phyloP scores from a whole-genome alignment of 2,329 filamentous ascomycete species.

The Colletotrichum chlorophyti region DNA sequence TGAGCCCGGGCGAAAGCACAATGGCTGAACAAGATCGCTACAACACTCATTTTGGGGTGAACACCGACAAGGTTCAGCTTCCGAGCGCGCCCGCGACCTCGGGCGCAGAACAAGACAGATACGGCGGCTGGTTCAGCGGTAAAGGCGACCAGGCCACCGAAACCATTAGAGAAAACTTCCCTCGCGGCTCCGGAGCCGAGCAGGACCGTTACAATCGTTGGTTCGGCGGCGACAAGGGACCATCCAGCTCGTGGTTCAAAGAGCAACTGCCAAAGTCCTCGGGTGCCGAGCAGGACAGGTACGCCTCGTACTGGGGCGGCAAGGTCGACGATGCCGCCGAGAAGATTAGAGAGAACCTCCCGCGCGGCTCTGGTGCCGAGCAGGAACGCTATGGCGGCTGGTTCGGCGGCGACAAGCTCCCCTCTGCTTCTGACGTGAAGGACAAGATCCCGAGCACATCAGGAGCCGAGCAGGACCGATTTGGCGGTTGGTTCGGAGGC shows the following conservation, averaged over 20 bases:
- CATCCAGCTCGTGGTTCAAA: neutral
- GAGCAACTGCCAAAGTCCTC: constrained; percentile 17
- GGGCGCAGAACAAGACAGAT: constrained; percentile 23
- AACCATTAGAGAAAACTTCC: constrained; percentile 21
- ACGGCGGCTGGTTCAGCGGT: constrained; percentile 20
- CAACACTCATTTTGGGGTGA: constrained; percentile 24
- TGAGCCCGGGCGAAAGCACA: constrained; percentile 12
- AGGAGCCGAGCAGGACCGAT: constrained; percentile 31
- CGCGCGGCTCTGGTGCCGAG: constrained; percentile 26
- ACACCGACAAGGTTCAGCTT: constrained; percentile 14
- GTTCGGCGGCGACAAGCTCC: constrained; percentile 28
- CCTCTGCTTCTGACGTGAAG: constrained; percentile 17
- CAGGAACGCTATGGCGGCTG: constrained; percentile 31
- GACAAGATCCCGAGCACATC: constrained; percentile 18
- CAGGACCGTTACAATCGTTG: constrained; percentile 30
- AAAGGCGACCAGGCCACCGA: constrained; percentile 17
- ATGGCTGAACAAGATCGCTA: constrained; percentile 33
- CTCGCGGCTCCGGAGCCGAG: constrained; percentile 22
- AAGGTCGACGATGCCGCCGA: constrained; percentile 2
- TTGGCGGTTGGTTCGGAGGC: constrained; percentile 25
- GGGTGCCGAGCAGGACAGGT: constrained; percentile 33
- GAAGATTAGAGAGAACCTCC: constrained; percentile 19
- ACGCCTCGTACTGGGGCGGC: constrained; percentile 18
- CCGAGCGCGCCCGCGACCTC: constrained; percentile 22
- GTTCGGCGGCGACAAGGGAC: constrained; percentile 29